These are phyloP conservation scores for Scutellaria barbata DNA, from an alignment of 257 asterid genomes.

Conservation along the genomic window DNA sequence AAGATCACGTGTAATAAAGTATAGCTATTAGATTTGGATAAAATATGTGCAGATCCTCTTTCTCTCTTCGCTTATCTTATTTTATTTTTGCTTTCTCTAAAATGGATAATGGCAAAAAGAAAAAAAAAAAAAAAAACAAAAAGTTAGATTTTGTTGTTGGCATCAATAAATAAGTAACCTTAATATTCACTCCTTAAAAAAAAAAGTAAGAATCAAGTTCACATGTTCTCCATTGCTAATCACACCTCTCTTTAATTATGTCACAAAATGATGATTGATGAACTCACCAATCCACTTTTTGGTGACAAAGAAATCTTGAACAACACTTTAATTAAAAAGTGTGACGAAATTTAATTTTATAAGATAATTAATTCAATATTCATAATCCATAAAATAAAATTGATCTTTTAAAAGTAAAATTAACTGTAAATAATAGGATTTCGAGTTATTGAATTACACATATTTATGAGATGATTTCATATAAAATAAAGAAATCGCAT, in stretches of 20 bases:
- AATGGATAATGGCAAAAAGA: conserved; percentile 33
- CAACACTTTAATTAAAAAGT: too few relatives aligned
- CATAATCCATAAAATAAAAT: too few relatives aligned
- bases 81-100: background rate
- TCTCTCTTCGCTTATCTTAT: background rate
- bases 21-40: too few relatives aligned
- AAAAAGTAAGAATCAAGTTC: conserved; percentile 42
- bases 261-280: conserved; percentile 25
- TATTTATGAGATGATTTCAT: too few relatives aligned
- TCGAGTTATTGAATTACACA: too few relatives aligned
- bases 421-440: too few relatives aligned
- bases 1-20: too few relatives aligned
- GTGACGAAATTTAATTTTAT: too few relatives aligned
- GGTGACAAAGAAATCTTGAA: conserved; percentile 32
- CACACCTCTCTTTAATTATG: conserved; percentile 17
- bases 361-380: too few relatives aligned
- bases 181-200: conserved; percentile 37
- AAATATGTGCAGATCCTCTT: too few relatives aligned
- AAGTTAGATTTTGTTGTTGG: conserved; percentile 26
- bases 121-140: background rate
- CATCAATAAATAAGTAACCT: conserved; percentile 35
- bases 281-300: conserved; percentile 22
- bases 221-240: conserved; percentile 39
- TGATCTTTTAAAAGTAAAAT: too few relatives aligned
- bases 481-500: conserved; percentile 33